Evolutionary conservation across 2,329 filamentous ascomycete species (phyloP).

Genomic region (Camillea tinctor): DNA sequence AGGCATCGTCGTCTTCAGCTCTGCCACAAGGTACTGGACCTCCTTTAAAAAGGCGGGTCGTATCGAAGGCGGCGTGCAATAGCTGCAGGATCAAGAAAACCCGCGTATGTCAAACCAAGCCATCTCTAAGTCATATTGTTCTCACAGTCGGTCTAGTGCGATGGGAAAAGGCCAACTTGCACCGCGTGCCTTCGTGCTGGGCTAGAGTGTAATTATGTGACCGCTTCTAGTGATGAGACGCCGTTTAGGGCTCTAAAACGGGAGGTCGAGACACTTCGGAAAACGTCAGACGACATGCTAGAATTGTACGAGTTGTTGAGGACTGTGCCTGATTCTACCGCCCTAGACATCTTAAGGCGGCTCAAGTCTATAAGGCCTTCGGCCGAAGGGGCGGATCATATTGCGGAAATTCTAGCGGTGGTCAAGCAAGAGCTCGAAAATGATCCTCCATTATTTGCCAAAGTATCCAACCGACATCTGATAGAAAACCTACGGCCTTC

Average conservation of each 20-base stretch:
- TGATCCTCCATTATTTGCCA: conserved; percentile 12
- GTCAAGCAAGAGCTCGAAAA: conserved; percentile 17
- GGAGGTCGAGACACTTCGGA: conserved; percentile 20
- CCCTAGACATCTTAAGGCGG: conserved; percentile 19
- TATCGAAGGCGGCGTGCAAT: conserved; percentile 22
- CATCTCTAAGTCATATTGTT: not conserved
- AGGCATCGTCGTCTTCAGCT: conserved; percentile 9
- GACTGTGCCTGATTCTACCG: conserved; percentile 16
- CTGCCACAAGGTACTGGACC: conserved; percentile 9
- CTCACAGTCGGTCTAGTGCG: conserved; percentile 13
- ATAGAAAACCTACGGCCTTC: conserved; percentile 18
- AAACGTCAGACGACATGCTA: conserved; percentile 14
- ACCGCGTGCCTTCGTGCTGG: conserved; percentile 14
- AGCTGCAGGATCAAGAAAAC: conserved; percentile 21
- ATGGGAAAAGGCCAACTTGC: conserved; percentile 19
- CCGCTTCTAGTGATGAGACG: conserved; percentile 21
- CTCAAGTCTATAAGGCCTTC: conserved; percentile 13
- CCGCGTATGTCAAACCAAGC: conserved; percentile 9
- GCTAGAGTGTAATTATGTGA: conserved; percentile 19
- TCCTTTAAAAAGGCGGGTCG: conserved; percentile 21
- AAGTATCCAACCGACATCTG: conserved; percentile 18
- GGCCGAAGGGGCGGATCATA: conserved; percentile 10
- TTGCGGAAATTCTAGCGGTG: conserved; percentile 14
- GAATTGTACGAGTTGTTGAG: conserved; percentile 18
- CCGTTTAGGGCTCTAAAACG: conserved; percentile 22